Conservation (phyloP, 2,329 filamentous ascomycete species). For the Zymoseptoria crescenta region DNA sequence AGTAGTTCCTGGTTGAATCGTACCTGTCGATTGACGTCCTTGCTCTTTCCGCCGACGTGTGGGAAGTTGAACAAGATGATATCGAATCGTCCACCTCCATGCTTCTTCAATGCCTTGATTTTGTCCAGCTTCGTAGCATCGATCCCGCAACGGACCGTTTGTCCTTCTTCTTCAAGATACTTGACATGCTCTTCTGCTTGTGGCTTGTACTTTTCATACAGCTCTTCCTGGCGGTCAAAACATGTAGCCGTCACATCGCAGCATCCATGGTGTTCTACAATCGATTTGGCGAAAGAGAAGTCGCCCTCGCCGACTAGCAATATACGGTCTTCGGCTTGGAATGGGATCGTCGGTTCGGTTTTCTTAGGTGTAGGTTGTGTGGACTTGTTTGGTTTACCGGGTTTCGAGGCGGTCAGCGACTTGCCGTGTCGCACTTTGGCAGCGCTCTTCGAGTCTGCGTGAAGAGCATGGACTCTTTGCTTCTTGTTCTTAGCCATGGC, state of each 20-base stretch:
- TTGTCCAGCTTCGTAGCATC: conserved; percentile 58
- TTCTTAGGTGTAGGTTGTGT: conserved; percentile 10
- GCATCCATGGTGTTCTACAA: conserved; percentile 60
- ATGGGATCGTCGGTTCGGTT: conserved; percentile 55
- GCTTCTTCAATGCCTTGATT: conserved; percentile 38
- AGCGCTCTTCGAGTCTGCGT: conserved; percentile 5
- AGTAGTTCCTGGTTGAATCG: conserved; percentile 79
- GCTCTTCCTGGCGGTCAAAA: conserved; percentile 51
- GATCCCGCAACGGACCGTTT: conserved; percentile 51
- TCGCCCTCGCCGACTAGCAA: conserved; percentile 73
- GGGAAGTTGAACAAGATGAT: conserved; percentile 93
- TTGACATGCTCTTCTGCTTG: conserved; percentile 55
- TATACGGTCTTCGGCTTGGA: conserved; percentile 58
- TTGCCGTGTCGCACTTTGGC: background rate
- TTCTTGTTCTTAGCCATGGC: conserved; percentile 24
- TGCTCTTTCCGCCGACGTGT: conserved; percentile 85
- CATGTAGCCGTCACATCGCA: conserved; percentile 62
- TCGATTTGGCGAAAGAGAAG: conserved; percentile 65
- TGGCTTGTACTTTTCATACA: conserved; percentile 61
- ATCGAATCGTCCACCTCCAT: conserved; percentile 50
- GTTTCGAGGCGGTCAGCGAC: conserved; percentile 5
- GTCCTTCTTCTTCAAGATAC: conserved; percentile 42
- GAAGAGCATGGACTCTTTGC: conserved; percentile 9
- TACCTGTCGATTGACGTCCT: conserved; percentile 90
- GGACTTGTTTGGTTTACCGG: conserved; percentile 1